Base-by-base conservation (phyloP, 805 yeast genomes). In the Priceomyces melissophilus region DNA sequence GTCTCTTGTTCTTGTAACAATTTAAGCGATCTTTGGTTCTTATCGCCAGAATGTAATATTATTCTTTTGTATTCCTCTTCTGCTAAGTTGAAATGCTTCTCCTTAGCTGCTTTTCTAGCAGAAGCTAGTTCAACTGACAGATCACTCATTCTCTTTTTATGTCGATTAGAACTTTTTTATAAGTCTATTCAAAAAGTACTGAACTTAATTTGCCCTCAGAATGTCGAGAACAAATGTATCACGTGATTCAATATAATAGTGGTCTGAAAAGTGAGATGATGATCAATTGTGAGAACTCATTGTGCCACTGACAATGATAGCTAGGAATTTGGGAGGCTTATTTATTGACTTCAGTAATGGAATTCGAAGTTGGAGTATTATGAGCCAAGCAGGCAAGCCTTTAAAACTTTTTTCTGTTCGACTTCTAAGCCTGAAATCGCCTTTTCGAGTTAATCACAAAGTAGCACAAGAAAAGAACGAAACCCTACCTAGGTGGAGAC, bases 41-140 rank as follows among this genome's bases (percentile, higher is more conserved):
- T 41, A 15, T 47, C 45, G 11, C 42, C 45, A 7, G 43, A 20
- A 16, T 35, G 17, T 5, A 58, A 52, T 13, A 87, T 67, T 16
- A 85, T 65, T 40, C 70, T 68, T 41, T 68, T 58, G 61, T 83
- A 88, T 26, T 75, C 62, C 27, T 62, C 48, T 58, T 85, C 95
- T 1, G 95, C 95, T 16, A 63, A 63, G 1, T 60, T 64, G 41
- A 64, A 70, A 23, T 85, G 67, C 40, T 76, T 73, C 11, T 67
- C 61, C 23, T 68, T 57, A 4, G 69, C 77, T 11, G 83, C 80
- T 33, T 67, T 65, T 59, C 86, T 76, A 14, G 96, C 96, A 14
- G 70, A 76, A 39, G 75, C 74, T 41, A 85, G 61, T 23, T 63
- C 35, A 27, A 44, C 43, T 10, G 60, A 46, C 25, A 46, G 47